Percentiles rank a stretch among this genome's conserved stretches.
Conservation (phyloP, 2,329 filamentous ascomycete genomes). For the Trichoderma endophyticum region DNA sequence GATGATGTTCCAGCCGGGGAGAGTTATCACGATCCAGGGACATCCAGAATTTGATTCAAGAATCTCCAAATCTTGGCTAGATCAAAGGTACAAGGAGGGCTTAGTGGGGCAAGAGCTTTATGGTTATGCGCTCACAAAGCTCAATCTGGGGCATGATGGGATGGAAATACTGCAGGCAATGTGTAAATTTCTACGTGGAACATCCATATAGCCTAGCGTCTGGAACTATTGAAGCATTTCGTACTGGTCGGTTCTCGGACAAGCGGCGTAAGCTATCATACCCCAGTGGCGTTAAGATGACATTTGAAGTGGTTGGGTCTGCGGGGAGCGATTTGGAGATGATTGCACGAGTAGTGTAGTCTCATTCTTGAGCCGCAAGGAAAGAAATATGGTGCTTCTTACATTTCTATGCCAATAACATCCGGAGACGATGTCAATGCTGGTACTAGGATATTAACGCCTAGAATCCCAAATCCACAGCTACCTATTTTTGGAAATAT, state of each 20-base stretch:
- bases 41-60: background rate
- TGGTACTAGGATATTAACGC: background rate
- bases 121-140: background rate
- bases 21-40: background rate
- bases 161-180: background rate
- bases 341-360: background rate
- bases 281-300: background rate
- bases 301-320: background rate
- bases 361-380: background rate
- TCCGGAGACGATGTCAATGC: accelerated
- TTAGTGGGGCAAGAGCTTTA: background rate
- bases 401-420: background rate
- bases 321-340: background rate
- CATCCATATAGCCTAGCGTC: background rate
- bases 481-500: background rate
- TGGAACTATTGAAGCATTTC: background rate
- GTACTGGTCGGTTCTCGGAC: background rate
- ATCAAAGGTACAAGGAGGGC: background rate
- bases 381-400: background rate
- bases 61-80: background rate
- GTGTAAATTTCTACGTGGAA: background rate
- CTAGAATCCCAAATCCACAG: too few relatives aligned
- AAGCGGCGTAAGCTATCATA: background rate
- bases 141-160: background rate
- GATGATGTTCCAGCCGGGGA: background rate